These are phyloP conservation scores for Phellopilus nigrolimitatus DNA, from an alignment of 1,284 basidiomycete genomes.

Conservation along the genomic window DNA sequence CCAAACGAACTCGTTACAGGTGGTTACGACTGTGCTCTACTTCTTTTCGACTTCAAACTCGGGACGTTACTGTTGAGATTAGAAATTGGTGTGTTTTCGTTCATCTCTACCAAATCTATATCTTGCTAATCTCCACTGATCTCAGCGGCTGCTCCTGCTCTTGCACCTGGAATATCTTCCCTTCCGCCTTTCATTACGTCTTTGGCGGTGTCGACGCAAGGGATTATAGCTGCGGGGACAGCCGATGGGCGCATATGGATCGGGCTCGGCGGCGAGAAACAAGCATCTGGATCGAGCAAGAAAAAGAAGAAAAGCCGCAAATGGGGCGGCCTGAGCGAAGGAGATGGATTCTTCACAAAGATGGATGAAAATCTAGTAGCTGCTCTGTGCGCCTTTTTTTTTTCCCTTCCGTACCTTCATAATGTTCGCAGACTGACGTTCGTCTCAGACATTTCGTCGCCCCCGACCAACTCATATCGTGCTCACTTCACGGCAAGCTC, in stretches of 20 bases:
- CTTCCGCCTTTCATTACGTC: conserved; percentile 71
- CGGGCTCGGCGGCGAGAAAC: conserved; percentile 62
- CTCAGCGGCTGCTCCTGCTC: conserved; percentile 35
- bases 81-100: conserved; percentile 47
- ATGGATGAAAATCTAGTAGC: conserved; percentile 69
- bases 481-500: conserved; percentile 57
- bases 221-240: conserved; percentile 61
- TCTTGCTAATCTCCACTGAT: conserved; percentile 1
- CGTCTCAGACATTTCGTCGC: conserved; percentile 45
- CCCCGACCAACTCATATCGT: conserved; percentile 42
- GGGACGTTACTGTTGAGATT: conserved; percentile 53
- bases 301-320: conserved; percentile 52
- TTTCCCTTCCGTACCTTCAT: conserved; percentile 7
- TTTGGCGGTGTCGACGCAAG: conserved; percentile 49
- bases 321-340: conserved; percentile 63
- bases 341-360: conserved; percentile 42
- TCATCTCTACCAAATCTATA: neutral
- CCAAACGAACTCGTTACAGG: conserved; percentile 68
- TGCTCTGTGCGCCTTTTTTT: conserved; percentile 44
- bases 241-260: conserved; percentile 71
- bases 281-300: conserved; percentile 24
- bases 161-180: conserved; percentile 46
- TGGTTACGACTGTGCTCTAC: conserved; percentile 64
- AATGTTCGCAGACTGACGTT: conserved; percentile 10
- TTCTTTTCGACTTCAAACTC: conserved; percentile 63